Conservation (phyloP, 2,329 filamentous ascomycete species). For the Daldinia sp. region DNA sequence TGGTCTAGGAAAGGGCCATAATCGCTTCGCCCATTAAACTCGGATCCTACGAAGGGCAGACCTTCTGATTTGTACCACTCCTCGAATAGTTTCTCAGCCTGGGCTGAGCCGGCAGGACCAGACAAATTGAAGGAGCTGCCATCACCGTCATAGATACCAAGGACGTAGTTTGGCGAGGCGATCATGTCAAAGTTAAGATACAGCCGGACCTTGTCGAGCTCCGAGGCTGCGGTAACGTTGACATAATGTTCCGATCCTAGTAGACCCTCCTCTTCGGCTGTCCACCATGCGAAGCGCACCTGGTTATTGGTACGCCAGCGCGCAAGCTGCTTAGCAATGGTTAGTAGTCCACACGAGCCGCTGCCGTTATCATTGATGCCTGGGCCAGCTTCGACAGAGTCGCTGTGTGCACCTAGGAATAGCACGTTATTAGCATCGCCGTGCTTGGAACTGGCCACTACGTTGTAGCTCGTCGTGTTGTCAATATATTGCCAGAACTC, state of each 20-base stretch:
- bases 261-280: constrained; percentile 72
- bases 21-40: constrained; percentile 72
- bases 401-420: constrained; percentile 70
- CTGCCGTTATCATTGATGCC: constrained; percentile 76
- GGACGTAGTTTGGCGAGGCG: constrained; percentile 67
- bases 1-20: constrained; percentile 69
- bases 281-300: constrained; percentile 75
- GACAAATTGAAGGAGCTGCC: constrained; percentile 65
- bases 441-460: constrained; percentile 69
- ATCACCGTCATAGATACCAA: constrained; percentile 64
- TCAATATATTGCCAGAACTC: constrained; percentile 47
- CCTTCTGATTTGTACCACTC: constrained; percentile 60
- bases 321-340: constrained; percentile 70
- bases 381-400: constrained; percentile 70
- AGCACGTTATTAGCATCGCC: constrained; percentile 71
- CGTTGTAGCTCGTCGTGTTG: constrained; percentile 59
- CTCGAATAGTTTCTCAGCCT: constrained; percentile 65
- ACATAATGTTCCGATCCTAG: constrained; percentile 71
- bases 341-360: constrained; percentile 69
- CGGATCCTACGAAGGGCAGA: constrained; percentile 67
- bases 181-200: constrained; percentile 74
- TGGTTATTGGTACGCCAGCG: constrained; percentile 67
- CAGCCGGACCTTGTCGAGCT: constrained; percentile 67
- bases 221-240: constrained; percentile 55
- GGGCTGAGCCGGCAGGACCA: constrained; percentile 66